phyloP scores from a whole-genome alignment of 441 rosid species.

The Adansonia grandidieri region DNA sequence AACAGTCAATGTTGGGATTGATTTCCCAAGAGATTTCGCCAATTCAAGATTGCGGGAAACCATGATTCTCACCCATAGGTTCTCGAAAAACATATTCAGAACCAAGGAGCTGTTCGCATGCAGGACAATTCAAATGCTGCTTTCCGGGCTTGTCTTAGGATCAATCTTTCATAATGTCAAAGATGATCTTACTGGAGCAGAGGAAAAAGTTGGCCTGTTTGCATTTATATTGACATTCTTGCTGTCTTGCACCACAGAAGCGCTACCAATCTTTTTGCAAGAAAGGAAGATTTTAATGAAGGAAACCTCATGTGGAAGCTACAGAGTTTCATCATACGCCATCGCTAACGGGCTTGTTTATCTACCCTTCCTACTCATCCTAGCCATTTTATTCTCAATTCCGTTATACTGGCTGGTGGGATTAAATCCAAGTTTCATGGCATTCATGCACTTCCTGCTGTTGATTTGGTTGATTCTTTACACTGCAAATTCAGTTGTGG shows the following conservation, averaged over 20 bases:
- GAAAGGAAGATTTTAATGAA: slow-evolving; percentile 90
- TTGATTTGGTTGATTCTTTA: slow-evolving; percentile 88
- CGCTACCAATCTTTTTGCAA: slow-evolving; percentile 86
- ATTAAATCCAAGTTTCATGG: slow-evolving; percentile 61
- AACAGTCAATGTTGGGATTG: slow-evolving; percentile 37
- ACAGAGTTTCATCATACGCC: slow-evolving; percentile 86
- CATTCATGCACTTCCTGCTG: slow-evolving; percentile 72
- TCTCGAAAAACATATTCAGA: slow-evolving; percentile 85
- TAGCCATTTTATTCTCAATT: slow-evolving; percentile 63
- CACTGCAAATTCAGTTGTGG: slow-evolving; percentile 95
- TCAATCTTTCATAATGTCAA: slow-evolving; percentile 68
- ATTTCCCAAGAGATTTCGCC: slow-evolving; percentile 51
- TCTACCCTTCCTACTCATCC: slow-evolving; percentile 86
- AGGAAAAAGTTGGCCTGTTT: slow-evolving; percentile 87
- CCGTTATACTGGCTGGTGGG: slow-evolving; percentile 93
- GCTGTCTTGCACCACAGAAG: slow-evolving; percentile 86
- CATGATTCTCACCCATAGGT: slow-evolving; percentile 71
- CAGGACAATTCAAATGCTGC: slow-evolving; percentile 81
- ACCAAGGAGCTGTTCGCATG: slow-evolving; percentile 84
- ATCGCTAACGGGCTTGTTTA: slow-evolving; percentile 84
- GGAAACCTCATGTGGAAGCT: slow-evolving; percentile 86
- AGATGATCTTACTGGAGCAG: slow-evolving; percentile 66
- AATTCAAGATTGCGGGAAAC: slow-evolving; percentile 77
- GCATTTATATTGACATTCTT: slow-evolving; percentile 86
- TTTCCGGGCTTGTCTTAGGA: slow-evolving; percentile 81